A percentile compares a stretch with the other conserved stretches of the same genome.
Evolutionary conservation across 139 green algal genomes (phyloP).

Genomic region (Chlamydomonas sp.): DNA sequence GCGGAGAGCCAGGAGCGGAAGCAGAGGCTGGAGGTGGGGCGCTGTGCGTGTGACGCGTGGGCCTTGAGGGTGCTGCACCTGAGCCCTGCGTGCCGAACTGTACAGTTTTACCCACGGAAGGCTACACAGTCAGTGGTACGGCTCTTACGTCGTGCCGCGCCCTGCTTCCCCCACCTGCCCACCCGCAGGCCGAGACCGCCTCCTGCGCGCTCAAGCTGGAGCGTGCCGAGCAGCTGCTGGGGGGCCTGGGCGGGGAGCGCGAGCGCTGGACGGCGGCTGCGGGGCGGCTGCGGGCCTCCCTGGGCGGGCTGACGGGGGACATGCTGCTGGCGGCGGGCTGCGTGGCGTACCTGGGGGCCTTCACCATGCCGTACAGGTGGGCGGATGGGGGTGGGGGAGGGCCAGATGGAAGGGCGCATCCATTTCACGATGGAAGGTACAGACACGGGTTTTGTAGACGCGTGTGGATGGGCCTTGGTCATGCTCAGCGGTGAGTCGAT

Average conservation of each 20-base stretch:
- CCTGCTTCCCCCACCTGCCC: neutral
- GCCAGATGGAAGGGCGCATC: neutral
- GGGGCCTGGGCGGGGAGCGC: conserved; percentile 72
- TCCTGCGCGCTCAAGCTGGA: conserved; percentile 79
- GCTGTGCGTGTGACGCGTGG: neutral
- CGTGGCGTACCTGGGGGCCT: conserved; percentile 78
- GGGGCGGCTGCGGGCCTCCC: conserved; percentile 48
- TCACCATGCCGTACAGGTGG: conserved; percentile 66
- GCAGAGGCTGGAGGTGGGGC: conserved; percentile 53
- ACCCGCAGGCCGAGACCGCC: conserved; percentile 54
- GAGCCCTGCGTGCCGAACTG: neutral
- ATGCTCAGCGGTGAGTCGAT: neutral
- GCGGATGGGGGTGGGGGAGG: conserved; percentile 8
- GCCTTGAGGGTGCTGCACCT: neutral
- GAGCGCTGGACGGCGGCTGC: conserved; percentile 63
- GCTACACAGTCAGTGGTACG: neutral
- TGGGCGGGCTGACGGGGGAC: conserved; percentile 68
- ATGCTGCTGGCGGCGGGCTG: conserved; percentile 67
- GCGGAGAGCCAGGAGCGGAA: conserved; percentile 61
- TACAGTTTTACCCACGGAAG: neutral
- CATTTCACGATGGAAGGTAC: too few relatives aligned
- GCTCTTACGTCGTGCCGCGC: neutral
- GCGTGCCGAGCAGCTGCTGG: conserved; percentile 74
- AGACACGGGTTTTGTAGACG: too few relatives aligned
- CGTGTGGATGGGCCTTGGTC: too few relatives aligned